Conservation (phyloP, 2,329 filamentous ascomycete species). For the Beauveria pseudobassiana region DNA sequence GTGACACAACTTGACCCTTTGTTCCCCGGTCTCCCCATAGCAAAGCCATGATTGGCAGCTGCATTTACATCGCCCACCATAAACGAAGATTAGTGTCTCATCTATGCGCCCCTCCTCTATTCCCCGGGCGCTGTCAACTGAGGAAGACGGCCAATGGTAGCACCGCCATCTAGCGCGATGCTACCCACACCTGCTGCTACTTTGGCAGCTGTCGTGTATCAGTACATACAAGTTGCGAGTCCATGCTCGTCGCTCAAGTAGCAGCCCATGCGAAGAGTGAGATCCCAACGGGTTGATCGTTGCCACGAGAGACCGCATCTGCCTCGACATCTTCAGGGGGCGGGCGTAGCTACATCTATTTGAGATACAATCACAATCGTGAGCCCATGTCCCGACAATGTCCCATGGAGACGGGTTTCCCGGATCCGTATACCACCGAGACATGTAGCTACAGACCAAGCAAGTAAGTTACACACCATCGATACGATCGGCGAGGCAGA, state of each 20-base stretch:
- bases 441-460: not conserved
- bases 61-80: not conserved
- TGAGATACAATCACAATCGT: too few relatives aligned
- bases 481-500: slow-evolving; percentile 1
- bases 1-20: too few relatives aligned
- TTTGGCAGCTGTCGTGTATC: not conserved
- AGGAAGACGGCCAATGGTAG: not conserved
- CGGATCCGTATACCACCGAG: not conserved
- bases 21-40: too few relatives aligned
- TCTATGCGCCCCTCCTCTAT: not conserved
- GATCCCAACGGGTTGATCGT: too few relatives aligned
- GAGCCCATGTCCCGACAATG: too few relatives aligned
- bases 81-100: not conserved
- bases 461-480: not conserved
- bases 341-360: too few relatives aligned
- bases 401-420: not conserved
- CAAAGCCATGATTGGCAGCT: too few relatives aligned
- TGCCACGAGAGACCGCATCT: too few relatives aligned
- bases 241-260: too few relatives aligned
- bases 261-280: too few relatives aligned
- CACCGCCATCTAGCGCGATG: slow-evolving; percentile 10
- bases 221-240: too few relatives aligned
- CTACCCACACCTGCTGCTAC: slow-evolving; percentile 5
- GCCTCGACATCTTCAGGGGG: too few relatives aligned
- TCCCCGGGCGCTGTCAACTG: not conserved